These are phyloP conservation scores for Quercus rubra DNA, from an alignment of 306 rosid genomes.

Conservation along the genomic window DNA sequence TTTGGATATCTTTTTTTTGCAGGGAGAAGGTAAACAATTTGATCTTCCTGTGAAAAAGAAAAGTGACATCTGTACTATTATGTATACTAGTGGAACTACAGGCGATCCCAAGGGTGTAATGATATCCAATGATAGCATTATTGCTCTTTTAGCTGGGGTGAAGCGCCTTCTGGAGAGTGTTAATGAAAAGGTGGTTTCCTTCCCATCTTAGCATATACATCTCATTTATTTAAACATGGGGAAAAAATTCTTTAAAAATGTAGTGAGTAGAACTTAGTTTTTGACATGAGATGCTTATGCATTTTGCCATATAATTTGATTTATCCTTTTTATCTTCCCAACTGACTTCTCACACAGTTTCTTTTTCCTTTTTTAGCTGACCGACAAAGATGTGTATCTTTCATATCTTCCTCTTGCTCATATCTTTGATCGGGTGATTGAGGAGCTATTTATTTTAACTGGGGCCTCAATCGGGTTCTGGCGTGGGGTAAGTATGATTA, in stretches of 20 bases:
- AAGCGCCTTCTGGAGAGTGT: conserved; percentile 60
- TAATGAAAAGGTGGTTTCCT: conserved; percentile 52
- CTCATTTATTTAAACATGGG: conserved; percentile 7
- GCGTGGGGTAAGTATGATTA: conserved; percentile 81
- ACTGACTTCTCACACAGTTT: conserved; percentile 20
- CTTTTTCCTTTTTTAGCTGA: conserved; percentile 45
- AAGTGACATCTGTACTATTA: conserved; percentile 83
- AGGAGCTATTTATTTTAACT: conserved; percentile 80
- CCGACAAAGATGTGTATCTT: conserved; percentile 64
- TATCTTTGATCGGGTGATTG: conserved; percentile 90
- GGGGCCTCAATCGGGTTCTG: conserved; percentile 96
- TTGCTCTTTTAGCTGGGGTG: conserved; percentile 75
- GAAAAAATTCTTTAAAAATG: not conserved
- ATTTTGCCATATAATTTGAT: conserved; percentile 5
- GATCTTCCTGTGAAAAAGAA: conserved; percentile 78
- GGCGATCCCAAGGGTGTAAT: conserved; percentile 98
- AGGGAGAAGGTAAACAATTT: conserved; percentile 66
- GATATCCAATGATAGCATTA: conserved; percentile 81
- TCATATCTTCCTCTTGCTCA: conserved; percentile 98
- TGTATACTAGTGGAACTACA: conserved; percentile 98
- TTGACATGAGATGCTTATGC: not conserved
- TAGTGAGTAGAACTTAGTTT: not conserved
- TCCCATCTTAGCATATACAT: conserved; percentile 10
- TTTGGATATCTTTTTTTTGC: conserved; percentile 25
- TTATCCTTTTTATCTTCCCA: not conserved